Percentiles rank a stretch among this genome's conserved stretches.
Evolutionary conservation across 2,329 filamentous ascomycete genomes (phyloP).

Genomic region (Emmonsiellopsis sp.): DNA sequence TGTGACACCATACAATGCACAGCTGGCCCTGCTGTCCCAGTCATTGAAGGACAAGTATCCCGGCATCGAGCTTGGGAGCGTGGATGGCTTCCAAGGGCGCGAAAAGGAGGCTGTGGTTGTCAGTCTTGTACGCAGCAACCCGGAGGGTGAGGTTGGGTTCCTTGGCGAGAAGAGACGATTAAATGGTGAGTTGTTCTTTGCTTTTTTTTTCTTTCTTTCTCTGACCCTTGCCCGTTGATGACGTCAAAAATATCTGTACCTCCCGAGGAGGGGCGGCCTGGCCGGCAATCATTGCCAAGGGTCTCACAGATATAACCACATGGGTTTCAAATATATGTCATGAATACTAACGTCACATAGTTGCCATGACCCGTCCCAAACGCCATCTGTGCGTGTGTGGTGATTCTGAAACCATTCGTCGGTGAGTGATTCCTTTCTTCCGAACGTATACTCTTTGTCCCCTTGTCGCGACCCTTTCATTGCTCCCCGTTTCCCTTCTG

Average conservation of each 20-base stretch:
- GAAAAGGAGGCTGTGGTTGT: conserved; percentile 95
- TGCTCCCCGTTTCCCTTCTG: background rate
- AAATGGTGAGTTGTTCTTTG: conserved; percentile 59
- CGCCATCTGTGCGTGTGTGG: conserved; percentile 84
- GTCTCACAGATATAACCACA: background rate
- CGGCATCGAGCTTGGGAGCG: conserved; percentile 86
- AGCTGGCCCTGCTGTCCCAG: conserved; percentile 67
- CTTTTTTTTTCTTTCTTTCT: conserved; percentile 3
- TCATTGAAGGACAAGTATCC: conserved; percentile 72
- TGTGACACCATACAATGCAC: conserved; percentile 93
- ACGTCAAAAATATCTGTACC: background rate
- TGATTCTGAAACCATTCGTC: conserved; percentile 85
- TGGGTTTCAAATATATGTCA: background rate
- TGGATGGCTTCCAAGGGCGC: conserved; percentile 93
- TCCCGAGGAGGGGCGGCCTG: background rate
- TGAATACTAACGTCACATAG: conserved; percentile 35
- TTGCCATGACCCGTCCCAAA: conserved; percentile 93
- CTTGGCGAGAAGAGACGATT: conserved; percentile 81
- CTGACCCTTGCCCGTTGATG: background rate
- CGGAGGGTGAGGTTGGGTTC: conserved; percentile 81
- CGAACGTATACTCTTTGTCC: background rate
- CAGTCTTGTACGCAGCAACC: conserved; percentile 86
- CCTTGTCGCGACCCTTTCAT: background rate
- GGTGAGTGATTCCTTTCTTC: conserved; percentile 47
- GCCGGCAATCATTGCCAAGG: background rate